Base-by-base conservation (phyloP, 352 stramenopile genomes). In the Globisporangium spinosum region DNA sequence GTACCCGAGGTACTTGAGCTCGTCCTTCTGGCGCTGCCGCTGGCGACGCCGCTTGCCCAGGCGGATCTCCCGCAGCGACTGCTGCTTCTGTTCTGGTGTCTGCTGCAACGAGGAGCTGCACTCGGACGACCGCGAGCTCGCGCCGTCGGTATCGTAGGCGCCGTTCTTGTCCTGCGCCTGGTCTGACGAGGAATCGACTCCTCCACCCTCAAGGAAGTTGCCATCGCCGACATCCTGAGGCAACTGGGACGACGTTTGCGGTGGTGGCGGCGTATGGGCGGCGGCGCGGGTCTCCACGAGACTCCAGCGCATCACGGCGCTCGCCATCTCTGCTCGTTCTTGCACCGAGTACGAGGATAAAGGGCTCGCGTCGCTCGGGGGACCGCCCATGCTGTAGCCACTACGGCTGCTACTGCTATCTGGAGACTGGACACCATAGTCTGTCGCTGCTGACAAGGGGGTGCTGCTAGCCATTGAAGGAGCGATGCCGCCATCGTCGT, bases 31-130 rank as follows among this genome's bases (percentile, higher is more conserved):
- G 15, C 49, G 49, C 20, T 62, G 56, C 8, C 29, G 56, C 56
- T 40, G 56, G 15, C 35, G 56, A 47, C 35, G n/a, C 5, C 35
- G 56, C 56, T 62, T 62, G 29, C 56, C n/a, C 56, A 62, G 27
- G 4, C 49, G 49, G 3, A 57, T 57, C 49, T 57, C 49, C 9
- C 49, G 49, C 22, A n/a, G 49, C 2, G 22, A 27, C 49, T 57
- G 9, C 49, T 57, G 49, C 49, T 57, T 27, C 22, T 6, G 15
- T 7, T 20, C 49, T 23, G 12, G 2, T 32, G 22, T 13, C 22
- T 32, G 27, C 27, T 32, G 27, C 27, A 34, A 29, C 13, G 22
- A 57, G 49, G 35, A 43, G 35, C 35, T 43, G 35, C 49, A 32
- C n/a, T 20, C 22, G 10, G 49, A 57, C 49, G 23, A 34, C 22